Evolutionary conservation across 2,329 filamentous ascomycete genomes (phyloP).

Genomic region (Penicillium corylophilum): DNA sequence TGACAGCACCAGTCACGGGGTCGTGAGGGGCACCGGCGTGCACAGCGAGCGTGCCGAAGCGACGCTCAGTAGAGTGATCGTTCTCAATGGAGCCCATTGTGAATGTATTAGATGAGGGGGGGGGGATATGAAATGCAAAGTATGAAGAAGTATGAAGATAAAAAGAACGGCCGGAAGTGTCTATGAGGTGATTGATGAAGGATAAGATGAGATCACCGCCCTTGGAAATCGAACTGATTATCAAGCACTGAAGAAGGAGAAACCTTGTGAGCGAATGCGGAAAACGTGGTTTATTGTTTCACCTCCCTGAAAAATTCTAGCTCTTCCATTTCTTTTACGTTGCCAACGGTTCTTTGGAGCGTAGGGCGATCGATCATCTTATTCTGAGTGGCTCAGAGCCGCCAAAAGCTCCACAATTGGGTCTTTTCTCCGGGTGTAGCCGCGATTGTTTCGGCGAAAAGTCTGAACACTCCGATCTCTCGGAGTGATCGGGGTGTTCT

Average conservation of each 20-base stretch:
- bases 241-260: conserved; percentile 11
- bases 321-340: conserved; percentile 30
- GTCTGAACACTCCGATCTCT: conserved; percentile 12
- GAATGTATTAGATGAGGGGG: conserved; percentile 10
- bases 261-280: conserved; percentile 6
- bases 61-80: conserved; percentile 62
- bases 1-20: conserved; percentile 88
- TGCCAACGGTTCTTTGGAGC: conserved; percentile 16
- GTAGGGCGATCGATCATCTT: conserved; percentile 18
- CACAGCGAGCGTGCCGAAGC: conserved; percentile 90
- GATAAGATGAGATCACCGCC: conserved; percentile 16
- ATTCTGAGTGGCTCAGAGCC: conserved; percentile 16
- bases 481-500: conserved; percentile 20
- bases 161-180: conserved; percentile 1
- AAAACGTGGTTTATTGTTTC: neutral
- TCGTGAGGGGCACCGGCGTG: conserved; percentile 92
- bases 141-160: neutral
- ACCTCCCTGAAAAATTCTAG: conserved; percentile 6
- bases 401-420: conserved; percentile 17
- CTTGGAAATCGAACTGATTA: conserved; percentile 16
- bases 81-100: conserved; percentile 28
- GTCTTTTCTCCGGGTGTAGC: conserved; percentile 8
- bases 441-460: conserved; percentile 19
- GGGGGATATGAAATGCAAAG: conserved; percentile 4
- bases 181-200: conserved; percentile 14